Conservation (phyloP, 2,329 filamentous ascomycete species). For the Pseudogymnoascus pannorum region DNA sequence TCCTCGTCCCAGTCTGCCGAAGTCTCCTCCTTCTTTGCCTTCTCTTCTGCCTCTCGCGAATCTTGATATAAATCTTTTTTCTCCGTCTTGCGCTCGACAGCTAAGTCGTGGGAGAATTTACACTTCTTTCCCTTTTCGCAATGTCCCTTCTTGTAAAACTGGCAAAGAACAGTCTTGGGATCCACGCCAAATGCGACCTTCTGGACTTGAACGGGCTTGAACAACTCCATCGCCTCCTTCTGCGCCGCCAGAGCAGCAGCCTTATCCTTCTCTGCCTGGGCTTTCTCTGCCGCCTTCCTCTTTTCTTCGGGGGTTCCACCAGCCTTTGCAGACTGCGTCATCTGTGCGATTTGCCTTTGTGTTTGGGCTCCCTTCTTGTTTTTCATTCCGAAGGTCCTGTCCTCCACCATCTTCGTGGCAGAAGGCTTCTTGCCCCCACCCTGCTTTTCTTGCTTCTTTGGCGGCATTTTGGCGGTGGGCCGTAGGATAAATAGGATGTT, state of each 20-base stretch:
- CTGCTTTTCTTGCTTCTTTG: conserved; percentile 53
- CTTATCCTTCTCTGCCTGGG: conserved; percentile 76
- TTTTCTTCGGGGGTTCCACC: conserved; percentile 84
- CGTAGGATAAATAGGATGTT: neutral
- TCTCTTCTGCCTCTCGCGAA: conserved; percentile 62
- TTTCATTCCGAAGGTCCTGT: conserved; percentile 99
- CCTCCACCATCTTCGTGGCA: conserved; percentile 56
- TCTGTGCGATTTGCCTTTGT: conserved; percentile 82
- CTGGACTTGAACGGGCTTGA: conserved; percentile 89
- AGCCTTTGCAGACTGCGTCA: conserved; percentile 64
- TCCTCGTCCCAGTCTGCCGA: conserved; percentile 98
- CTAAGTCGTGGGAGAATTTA: conserved; percentile 92
- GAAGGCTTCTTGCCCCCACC: conserved; percentile 47
- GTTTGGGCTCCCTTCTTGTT: conserved; percentile 95
- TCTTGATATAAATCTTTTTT: conserved; percentile 92
- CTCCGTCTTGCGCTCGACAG: conserved; percentile 82
- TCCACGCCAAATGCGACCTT: conserved; percentile 98
- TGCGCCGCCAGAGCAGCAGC: conserved; percentile 79
- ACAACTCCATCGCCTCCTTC: conserved; percentile 70
- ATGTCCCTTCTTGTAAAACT: conserved; percentile 94
- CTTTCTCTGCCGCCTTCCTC: conserved; percentile 62
- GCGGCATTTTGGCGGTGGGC: conserved; percentile 55
- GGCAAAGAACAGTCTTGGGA: conserved; percentile 92
- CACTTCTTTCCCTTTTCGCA: conserved; percentile 98
- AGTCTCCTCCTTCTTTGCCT: conserved; percentile 78